Conservation (phyloP, 257 asterid species). For the Salvia splendens region DNA sequence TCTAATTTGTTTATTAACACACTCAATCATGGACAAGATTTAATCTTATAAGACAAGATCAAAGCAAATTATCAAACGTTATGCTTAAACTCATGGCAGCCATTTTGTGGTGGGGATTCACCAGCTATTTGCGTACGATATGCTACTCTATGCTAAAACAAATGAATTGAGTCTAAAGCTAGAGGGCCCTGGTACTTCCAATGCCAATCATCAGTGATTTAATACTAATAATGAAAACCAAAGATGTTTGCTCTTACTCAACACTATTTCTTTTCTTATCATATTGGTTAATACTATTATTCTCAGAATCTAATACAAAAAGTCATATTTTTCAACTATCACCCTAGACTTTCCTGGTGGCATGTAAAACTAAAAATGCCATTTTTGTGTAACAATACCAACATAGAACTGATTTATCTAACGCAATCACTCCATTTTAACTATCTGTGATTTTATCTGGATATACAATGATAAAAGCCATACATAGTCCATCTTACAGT, state of each 20-base stretch:
- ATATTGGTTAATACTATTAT: neutral
- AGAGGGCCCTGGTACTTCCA: neutral
- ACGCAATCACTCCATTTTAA: neutral
- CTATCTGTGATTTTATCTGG: neutral
- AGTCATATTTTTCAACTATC: slow-evolving; percentile 3
- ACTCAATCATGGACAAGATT: neutral
- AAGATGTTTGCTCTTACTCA: neutral
- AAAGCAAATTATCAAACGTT: neutral
- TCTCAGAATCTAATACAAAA: slow-evolving; percentile 9
- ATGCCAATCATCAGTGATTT: neutral
- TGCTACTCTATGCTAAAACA: neutral
- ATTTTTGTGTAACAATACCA: neutral
- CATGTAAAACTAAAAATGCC: neutral
- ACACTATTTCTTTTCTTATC: neutral
- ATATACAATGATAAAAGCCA: neutral
- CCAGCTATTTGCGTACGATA: neutral
- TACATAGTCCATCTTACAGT: slow-evolving; percentile 9
- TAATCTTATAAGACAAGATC: neutral
- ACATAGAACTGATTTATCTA: neutral
- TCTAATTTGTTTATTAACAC: neutral
- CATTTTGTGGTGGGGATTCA: neutral
- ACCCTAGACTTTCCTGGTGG: neutral
- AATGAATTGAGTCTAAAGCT: neutral
- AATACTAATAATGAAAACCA: neutral
- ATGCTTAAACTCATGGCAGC: neutral